Evolutionary conservation across 352 stramenopile species (phyloP), one percentile per base, ranked within the genome.

Genomic region (Globisporangium apiculatum): DNA sequence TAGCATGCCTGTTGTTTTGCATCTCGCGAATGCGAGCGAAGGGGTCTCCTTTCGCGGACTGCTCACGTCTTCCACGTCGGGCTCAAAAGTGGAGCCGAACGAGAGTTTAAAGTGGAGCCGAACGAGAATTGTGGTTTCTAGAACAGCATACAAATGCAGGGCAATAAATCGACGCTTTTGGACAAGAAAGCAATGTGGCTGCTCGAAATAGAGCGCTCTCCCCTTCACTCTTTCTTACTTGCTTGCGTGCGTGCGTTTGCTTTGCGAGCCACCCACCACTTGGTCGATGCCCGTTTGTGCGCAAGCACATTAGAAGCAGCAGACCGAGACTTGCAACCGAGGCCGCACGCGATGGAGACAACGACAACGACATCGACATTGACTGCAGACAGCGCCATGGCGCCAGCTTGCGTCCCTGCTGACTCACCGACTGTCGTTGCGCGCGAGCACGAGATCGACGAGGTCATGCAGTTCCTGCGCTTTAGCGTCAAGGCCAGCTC

Each of bases 381-480:
- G 11, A 7, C 40, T 43, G 11, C 40, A 43, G 18, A 24, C 18
- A 43, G 40, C 40, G 11, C 40, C 40, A 43, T 43, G 40, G 40
- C 40, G 40, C 40, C 40, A 43, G 40, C 11, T 12, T 43, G 11
- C 11, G 40, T 24, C 18, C 18, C 18, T 6, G 11, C 52, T 15
- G 48, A 11, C 38, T 18, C 41, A 51, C 35, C 17, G 12, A 35
- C 51, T 5, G 53, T 45, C 18, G 46, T 63, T 7, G 41, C 63
- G 41, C 73, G 71, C 55, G 82, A 90, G 53, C 68, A 73, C 38
- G 80, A 94, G 68, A 90, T 95, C 57, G 85, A 90, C 56, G 85
- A 95, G 46, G 76, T 95, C 36, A 95, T 95, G 85, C 74, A 89
- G 50, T 95, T 92, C 59, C 66, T 95, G 60, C 73, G 76, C 54